A percentile compares a stretch with the other conserved stretches of the same genome.
phyloP scores from a whole-genome alignment of 2,329 filamentous ascomycete genomes.

The Leptographium flavum region DNA sequence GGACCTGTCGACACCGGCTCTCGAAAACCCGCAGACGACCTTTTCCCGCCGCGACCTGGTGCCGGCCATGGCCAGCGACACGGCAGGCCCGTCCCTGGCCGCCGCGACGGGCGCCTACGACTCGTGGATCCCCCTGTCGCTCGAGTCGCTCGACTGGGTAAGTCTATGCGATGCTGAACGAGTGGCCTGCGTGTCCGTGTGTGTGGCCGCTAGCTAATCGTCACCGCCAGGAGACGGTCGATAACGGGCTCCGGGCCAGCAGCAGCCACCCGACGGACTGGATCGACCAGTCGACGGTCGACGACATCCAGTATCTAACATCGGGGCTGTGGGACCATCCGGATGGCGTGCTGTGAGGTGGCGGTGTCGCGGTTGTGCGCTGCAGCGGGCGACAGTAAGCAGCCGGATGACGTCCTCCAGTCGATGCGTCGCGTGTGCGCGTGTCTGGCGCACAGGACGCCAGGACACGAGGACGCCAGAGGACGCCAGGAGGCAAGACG shows the following conservation, averaged over 20 bases:
- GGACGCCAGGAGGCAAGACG: no score
- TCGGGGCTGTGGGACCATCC: slow-evolving; percentile 9
- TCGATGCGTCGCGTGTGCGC: neutral
- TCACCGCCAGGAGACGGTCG: slow-evolving; percentile 5
- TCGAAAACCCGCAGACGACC: neutral
- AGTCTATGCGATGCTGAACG: neutral
- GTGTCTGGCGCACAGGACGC: neutral
- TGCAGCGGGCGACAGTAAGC: no score
- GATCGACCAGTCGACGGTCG: slow-evolving; percentile 9
- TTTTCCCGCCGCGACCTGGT: slow-evolving; percentile 8
- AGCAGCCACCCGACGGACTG: slow-evolving; percentile 8
- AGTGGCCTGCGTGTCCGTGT: neutral
- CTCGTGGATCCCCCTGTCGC: slow-evolving; percentile 11
- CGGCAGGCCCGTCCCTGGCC: neutral
- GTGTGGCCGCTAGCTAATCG: neutral
- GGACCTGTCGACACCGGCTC: neutral
- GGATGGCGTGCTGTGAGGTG: neutral
- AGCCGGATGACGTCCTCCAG: neutral
- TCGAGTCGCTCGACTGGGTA: slow-evolving; percentile 11
- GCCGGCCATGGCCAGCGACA: neutral
- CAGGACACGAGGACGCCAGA: neutral
- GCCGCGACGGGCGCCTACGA: slow-evolving; percentile 2
- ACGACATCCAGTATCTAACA: slow-evolving; percentile 10
- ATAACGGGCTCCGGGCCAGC: slow-evolving; percentile 8
- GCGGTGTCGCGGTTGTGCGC: no score